These are phyloP conservation scores for Oxytropis ochrocephala DNA, from an alignment of 306 rosid species.

Conservation along the genomic window DNA sequence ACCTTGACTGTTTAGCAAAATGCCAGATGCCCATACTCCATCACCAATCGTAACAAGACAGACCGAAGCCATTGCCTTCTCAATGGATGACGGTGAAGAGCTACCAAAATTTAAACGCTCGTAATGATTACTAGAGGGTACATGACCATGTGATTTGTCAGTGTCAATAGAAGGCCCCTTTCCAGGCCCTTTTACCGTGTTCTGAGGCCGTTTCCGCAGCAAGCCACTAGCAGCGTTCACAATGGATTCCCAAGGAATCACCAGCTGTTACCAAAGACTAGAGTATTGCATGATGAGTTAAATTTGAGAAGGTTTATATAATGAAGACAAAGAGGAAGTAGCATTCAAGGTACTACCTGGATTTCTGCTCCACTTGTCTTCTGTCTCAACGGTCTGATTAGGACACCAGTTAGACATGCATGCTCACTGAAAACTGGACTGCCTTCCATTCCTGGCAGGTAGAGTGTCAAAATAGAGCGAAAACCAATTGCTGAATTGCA, in stretches of 20 bases:
- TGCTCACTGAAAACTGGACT: constrained; percentile 73
- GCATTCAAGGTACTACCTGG: constrained; percentile 56
- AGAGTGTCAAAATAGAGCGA: constrained; percentile 31
- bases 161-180: constrained; percentile 18
- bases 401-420: constrained; percentile 61
- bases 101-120: constrained; percentile 24
- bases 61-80: constrained; percentile 70
- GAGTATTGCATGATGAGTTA: constrained; percentile 60
- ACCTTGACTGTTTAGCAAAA: constrained; percentile 70
- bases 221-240: constrained; percentile 59
- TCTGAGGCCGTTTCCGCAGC: constrained; percentile 45
- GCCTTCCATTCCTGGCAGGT: constrained; percentile 84
- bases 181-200: constrained; percentile 32
- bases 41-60: constrained; percentile 82
- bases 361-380: constrained; percentile 72
- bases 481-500: constrained; percentile 31
- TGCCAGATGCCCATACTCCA: constrained; percentile 95
- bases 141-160: constrained; percentile 25
- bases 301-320: constrained; percentile 36
- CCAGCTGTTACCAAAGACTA: constrained; percentile 88
- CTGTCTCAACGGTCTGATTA: constrained; percentile 83
- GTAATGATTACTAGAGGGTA: constrained; percentile 13
- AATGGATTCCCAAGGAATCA: constrained; percentile 93
- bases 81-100: constrained; percentile 41
- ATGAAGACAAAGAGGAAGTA: constrained; percentile 8